These are phyloP conservation scores for Eimeria sp. DNA, from an alignment of 169 alveolate species.

Conservation along the genomic window DNA sequence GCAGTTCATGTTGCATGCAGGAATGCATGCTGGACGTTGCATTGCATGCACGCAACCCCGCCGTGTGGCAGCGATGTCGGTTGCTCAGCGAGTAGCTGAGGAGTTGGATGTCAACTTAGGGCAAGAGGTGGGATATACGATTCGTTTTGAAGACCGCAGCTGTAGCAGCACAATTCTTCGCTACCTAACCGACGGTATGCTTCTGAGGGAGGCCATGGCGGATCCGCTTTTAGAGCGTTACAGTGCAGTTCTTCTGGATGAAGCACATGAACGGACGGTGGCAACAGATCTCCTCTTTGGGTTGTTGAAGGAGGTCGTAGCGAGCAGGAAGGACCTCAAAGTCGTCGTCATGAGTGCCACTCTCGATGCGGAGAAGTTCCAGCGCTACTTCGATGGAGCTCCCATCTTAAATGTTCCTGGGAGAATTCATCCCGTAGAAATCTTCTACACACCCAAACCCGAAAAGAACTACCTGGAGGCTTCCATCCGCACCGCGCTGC, in stretches of 20 bases:
- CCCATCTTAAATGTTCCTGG: constrained; percentile 99
- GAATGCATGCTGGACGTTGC: constrained; percentile 87
- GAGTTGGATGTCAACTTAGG: constrained; percentile 97
- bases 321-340: constrained; percentile 94
- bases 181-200: constrained; percentile 99
- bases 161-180: constrained; percentile 94
- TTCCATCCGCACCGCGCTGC: constrained; percentile 96
- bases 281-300: constrained; percentile 99
- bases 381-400: constrained; percentile 94
- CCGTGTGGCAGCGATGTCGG: constrained; percentile 99
- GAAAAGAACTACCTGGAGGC: constrained; percentile 99
- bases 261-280: constrained; percentile 99
- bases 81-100: constrained; percentile 99
- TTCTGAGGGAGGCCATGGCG: constrained; percentile 97
- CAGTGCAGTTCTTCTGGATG: constrained; percentile 97
- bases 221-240: constrained; percentile 95
- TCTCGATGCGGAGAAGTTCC: constrained; percentile 96
- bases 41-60: constrained; percentile 99
- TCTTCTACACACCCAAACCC: constrained; percentile 96
- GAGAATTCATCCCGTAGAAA: constrained; percentile 98
- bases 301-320: constrained; percentile 95
- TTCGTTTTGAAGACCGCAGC: constrained; percentile 98
- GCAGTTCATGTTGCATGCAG: constrained; percentile 95
- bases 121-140: constrained; percentile 97
- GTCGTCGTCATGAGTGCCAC: constrained; percentile 99